phyloP scores from a whole-genome alignment of 2,329 filamentous ascomycete genomes.

The Claviceps citrina region DNA sequence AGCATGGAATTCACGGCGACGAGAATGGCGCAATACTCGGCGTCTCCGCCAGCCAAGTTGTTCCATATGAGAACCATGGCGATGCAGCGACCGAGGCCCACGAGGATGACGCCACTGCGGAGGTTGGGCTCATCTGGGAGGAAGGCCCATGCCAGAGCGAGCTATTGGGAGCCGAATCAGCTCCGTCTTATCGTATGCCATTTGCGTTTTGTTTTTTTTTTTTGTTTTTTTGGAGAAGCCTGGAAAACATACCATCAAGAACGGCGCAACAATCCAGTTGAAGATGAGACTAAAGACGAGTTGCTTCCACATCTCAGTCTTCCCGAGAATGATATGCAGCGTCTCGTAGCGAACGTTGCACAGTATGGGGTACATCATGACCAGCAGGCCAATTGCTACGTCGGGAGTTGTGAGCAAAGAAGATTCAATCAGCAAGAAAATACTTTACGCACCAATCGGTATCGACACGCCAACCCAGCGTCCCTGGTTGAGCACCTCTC shows the following conservation, averaged over 20 bases:
- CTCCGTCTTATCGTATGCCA: too few species aligned
- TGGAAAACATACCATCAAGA: conserved; percentile 51
- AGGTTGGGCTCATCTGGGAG: conserved; percentile 42
- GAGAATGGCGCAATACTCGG: conserved; percentile 69
- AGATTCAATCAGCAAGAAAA: not conserved
- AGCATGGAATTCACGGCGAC: conserved; percentile 62
- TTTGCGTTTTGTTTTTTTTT: not conserved
- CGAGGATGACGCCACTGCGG: conserved; percentile 58
- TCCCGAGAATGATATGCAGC: conserved; percentile 48
- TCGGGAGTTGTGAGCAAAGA: not conserved
- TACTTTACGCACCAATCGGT: not conserved
- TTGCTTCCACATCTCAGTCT: conserved; percentile 57
- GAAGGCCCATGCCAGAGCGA: conserved; percentile 52
- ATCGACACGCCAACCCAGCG: conserved; percentile 16
- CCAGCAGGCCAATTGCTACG: conserved; percentile 58
- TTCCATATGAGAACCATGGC: conserved; percentile 77
- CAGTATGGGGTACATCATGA: conserved; percentile 92
- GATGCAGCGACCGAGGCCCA: conserved; percentile 73
- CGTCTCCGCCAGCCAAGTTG: conserved; percentile 51
- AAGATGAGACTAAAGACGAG: conserved; percentile 60
- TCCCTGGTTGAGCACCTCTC: conserved; percentile 49
- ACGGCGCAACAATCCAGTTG: conserved; percentile 72
- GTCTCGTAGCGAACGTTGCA: conserved; percentile 74
- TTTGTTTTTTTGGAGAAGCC: not conserved
- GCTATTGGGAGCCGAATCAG: too few species aligned